Percentiles rank a stretch among this genome's conserved stretches.
phyloP scores from a whole-genome alignment of 495 filamentous ascomycete genomes.

The Terfezia boudieri region DNA sequence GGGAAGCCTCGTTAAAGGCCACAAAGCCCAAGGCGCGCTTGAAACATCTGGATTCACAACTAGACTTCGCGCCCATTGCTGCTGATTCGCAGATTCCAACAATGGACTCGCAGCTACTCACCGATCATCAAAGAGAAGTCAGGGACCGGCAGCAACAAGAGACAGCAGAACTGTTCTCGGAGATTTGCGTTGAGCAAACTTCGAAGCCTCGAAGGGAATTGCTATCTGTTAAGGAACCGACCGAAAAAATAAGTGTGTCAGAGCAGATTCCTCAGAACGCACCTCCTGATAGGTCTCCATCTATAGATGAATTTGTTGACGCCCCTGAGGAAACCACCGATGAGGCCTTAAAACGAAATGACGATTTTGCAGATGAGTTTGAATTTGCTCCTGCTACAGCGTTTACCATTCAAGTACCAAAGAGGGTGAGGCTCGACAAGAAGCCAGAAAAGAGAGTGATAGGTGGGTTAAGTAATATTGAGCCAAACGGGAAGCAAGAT shows the following conservation, averaged over 20 bases:
- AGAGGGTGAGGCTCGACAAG: background rate
- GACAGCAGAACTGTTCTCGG: conserved; percentile 46
- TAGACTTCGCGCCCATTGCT: conserved; percentile 47
- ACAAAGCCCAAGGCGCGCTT: conserved; percentile 23
- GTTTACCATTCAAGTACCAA: background rate
- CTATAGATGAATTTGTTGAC: conserved; percentile 1
- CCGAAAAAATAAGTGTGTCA: background rate
- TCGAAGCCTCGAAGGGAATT: background rate
- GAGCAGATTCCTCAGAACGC: background rate
- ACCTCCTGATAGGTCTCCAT: background rate
- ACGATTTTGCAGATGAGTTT: background rate
- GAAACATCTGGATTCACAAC: conserved; percentile 56
- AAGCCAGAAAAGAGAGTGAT: background rate
- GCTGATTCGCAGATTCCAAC: conserved; percentile 26
- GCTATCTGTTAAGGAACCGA: background rate
- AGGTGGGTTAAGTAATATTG: background rate
- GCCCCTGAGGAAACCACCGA: background rate
- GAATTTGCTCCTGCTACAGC: background rate
- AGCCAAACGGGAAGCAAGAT: too few relatives aligned
- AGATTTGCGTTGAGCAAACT: conserved; percentile 21
- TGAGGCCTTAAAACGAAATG: background rate
- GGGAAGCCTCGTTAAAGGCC: background rate
- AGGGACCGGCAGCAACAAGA: conserved; percentile 39
- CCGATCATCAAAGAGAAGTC: conserved; percentile 51
- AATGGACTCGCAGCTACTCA: conserved; percentile 41